Conservation (phyloP, 352 stramenopile genomes). For the Phytophthora sp. region DNA sequence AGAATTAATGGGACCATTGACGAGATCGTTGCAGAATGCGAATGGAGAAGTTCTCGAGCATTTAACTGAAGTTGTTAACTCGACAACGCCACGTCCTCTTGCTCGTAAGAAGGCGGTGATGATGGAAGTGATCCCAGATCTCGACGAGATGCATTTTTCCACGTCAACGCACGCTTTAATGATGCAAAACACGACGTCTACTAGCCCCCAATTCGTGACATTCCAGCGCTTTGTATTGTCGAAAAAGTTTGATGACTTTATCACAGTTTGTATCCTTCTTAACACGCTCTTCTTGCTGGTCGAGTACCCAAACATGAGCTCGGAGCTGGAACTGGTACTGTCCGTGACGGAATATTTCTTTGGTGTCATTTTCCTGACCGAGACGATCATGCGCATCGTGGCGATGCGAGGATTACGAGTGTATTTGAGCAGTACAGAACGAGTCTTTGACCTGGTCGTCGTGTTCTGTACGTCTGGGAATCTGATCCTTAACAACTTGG, state of each 20-base stretch:
- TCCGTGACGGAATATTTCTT: slow-evolving; percentile 78
- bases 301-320: slow-evolving; percentile 69
- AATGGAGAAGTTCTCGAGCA: slow-evolving; percentile 7
- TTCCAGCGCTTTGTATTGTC: slow-evolving; percentile 69
- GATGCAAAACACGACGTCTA: slow-evolving; percentile 25
- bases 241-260: slow-evolving; percentile 76
- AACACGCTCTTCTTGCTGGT: slow-evolving; percentile 75
- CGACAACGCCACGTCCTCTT: not conserved
- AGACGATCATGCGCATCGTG: slow-evolving; percentile 70
- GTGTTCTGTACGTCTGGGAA: slow-evolving; percentile 72
- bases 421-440: slow-evolving; percentile 67
- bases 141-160: slow-evolving; percentile 28
- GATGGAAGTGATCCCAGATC: slow-evolving; percentile 30
- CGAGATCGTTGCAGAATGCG: slow-evolving; percentile 21
- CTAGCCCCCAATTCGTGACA: slow-evolving; percentile 24
- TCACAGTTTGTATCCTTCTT: slow-evolving; percentile 69
- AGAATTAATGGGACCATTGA: slow-evolving; percentile 51
- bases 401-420: slow-evolving; percentile 54
- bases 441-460: slow-evolving; percentile 76
- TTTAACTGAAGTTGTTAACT: not conserved
- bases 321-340: slow-evolving; percentile 40
- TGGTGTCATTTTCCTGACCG: slow-evolving; percentile 58
- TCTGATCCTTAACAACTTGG: slow-evolving; percentile 73
- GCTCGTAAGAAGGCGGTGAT: slow-evolving; percentile 35
- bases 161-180: slow-evolving; percentile 39